Conservation (phyloP, 352 stramenopile species). For the Phytophthora sojae region DNA sequence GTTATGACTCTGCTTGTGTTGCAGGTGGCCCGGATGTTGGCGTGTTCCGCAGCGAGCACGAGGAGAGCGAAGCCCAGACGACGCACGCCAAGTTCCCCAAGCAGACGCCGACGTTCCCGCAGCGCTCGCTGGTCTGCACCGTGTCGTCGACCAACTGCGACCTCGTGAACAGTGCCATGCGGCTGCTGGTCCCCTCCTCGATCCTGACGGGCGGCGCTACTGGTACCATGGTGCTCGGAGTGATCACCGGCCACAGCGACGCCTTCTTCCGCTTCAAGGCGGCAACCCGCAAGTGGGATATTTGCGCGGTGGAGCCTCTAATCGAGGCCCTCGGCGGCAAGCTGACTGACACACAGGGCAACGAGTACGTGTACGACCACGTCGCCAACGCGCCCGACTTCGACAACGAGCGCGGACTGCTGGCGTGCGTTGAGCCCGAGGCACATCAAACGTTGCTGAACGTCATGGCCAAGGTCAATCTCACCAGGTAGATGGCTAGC, state of each 20-base stretch:
- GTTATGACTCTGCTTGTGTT: neutral
- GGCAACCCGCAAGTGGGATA: slow-evolving; percentile 82
- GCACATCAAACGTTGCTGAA: slow-evolving; percentile 48
- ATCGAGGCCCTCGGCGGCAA: slow-evolving; percentile 63
- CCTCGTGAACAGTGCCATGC: slow-evolving; percentile 53
- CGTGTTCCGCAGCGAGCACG: slow-evolving; percentile 57
- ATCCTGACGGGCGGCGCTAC: slow-evolving; percentile 69
- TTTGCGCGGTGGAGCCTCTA: slow-evolving; percentile 76
- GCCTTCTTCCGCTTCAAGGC: slow-evolving; percentile 76
- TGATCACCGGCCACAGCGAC: slow-evolving; percentile 69
- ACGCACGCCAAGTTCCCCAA: slow-evolving; percentile 37
- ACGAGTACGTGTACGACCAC: slow-evolving; percentile 72
- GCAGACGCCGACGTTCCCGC: slow-evolving; percentile 39
- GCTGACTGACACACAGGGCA: slow-evolving; percentile 64
- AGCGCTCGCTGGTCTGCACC: slow-evolving; percentile 55
- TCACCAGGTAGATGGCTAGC: slow-evolving; percentile 60
- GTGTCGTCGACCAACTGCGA: slow-evolving; percentile 66
- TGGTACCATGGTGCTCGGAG: slow-evolving; percentile 75
- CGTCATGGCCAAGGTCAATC: slow-evolving; percentile 54
- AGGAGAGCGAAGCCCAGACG: slow-evolving; percentile 25
- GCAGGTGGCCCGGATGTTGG: slow-evolving; percentile 62
- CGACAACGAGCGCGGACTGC: slow-evolving; percentile 68
- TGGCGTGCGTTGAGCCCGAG: slow-evolving; percentile 54
- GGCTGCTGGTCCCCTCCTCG: slow-evolving; percentile 39
- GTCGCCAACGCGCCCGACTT: slow-evolving; percentile 53